phyloP scores from a whole-genome alignment of 371 early-diverging fungal genomes.

The Gilbertella persicaria region DNA sequence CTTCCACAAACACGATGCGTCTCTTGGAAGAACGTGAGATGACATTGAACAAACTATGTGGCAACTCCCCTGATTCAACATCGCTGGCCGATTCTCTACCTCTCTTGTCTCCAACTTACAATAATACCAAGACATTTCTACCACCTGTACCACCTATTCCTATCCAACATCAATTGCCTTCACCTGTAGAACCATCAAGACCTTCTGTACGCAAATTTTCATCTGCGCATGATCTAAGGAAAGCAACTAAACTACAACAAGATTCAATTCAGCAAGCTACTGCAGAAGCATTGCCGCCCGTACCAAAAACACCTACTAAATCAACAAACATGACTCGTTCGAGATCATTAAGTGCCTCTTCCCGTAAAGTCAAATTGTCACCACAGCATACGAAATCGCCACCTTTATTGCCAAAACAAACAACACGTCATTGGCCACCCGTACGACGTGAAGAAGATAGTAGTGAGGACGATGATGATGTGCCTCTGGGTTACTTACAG shows the following conservation, averaged over 20 bases:
- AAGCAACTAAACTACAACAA: constrained; percentile 21
- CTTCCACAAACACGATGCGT: constrained; percentile 7
- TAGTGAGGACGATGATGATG: constrained; percentile 22
- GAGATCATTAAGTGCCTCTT: not conserved
- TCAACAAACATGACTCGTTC: not conserved
- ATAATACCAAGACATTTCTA: not conserved
- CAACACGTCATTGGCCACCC: not conserved
- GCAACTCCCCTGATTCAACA: constrained; percentile 7
- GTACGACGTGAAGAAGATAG: not conserved
- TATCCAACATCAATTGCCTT: constrained; percentile 3
- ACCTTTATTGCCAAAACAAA: not conserved
- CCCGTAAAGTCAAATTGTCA: not conserved
- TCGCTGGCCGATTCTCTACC: constrained; percentile 21
- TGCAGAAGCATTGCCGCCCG: constrained; percentile 1
- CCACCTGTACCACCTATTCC: constrained; percentile 37
- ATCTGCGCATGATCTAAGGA: constrained; percentile 22
- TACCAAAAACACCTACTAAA: not conserved
- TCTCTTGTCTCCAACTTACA: constrained; percentile 15
- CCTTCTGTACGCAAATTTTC: constrained; percentile 17
- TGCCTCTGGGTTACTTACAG: constrained; percentile 22
- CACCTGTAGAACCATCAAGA: not conserved
- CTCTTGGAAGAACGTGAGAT: constrained; percentile 21
- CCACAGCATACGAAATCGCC: not conserved
- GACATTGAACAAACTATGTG: constrained; percentile 25
- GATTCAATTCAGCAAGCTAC: constrained; percentile 15